These are phyloP conservation scores for Debaryomyces psychrophilus DNA, from an alignment of 1,139 yeast species.

Conservation along the genomic window DNA sequence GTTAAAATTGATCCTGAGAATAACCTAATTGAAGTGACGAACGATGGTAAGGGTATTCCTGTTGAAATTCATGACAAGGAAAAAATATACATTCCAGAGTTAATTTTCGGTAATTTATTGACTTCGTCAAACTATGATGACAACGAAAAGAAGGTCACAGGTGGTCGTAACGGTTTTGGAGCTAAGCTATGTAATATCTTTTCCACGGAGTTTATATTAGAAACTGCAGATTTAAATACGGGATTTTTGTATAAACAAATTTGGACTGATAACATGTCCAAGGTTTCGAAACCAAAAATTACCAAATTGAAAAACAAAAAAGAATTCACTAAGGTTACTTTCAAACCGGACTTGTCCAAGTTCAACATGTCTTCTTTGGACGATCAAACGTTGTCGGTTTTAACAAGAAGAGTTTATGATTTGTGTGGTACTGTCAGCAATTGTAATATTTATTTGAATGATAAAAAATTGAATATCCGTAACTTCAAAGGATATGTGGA, in stretches of 20 bases:
- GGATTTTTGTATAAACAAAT: conserved; percentile 72
- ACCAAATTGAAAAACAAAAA: conserved; percentile 58
- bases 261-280: conserved; percentile 88
- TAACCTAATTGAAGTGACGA: conserved; percentile 76
- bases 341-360: conserved; percentile 83
- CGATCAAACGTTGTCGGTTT: conserved; percentile 77
- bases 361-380: conserved; percentile 85
- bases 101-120: conserved; percentile 92
- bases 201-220: conserved; percentile 83
- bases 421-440: conserved; percentile 94
- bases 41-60: conserved; percentile 97
- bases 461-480: conserved; percentile 65
- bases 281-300: conserved; percentile 76
- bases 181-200: conserved; percentile 91
- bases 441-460: conserved; percentile 78
- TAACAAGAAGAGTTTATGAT: conserved; percentile 94
- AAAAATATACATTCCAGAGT: conserved; percentile 90
- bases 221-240: conserved; percentile 79
- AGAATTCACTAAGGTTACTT: conserved; percentile 86
- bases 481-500: conserved; percentile 88
- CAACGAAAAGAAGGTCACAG: conserved; percentile 92
- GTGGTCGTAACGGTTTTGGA: conserved; percentile 99
- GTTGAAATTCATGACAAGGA: conserved; percentile 92
- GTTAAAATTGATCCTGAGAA: conserved; percentile 78
- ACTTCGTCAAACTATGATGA: conserved; percentile 97